Evolutionary conservation across 176 grass and related monocot genomes (phyloP).

Genomic region (Chrysopogon serrulatus): DNA sequence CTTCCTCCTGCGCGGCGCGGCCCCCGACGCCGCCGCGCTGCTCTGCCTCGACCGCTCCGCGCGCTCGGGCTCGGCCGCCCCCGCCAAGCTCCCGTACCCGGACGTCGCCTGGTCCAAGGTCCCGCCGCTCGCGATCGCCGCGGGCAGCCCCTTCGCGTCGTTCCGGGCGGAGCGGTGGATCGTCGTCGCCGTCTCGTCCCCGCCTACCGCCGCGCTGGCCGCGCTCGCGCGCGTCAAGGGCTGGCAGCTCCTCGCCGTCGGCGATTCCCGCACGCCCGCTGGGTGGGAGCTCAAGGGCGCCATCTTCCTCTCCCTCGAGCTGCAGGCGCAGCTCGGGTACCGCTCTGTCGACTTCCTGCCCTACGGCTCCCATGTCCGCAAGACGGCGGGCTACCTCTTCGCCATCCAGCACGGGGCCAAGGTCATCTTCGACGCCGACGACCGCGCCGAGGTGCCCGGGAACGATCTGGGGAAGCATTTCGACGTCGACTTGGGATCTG

Average conservation of each 20-base stretch:
- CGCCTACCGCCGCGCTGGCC: constrained; percentile 60
- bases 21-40: constrained; percentile 61
- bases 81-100: constrained; percentile 60
- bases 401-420: constrained; percentile 95
- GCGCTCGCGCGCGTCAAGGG: constrained; percentile 70
- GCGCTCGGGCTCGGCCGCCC: background rate
- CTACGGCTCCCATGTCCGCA: constrained; percentile 84
- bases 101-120: constrained; percentile 63
- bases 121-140: constrained; percentile 39
- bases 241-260: constrained; percentile 92
- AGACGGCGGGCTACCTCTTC: constrained; percentile 88
- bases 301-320: constrained; percentile 92
- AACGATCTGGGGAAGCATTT: constrained; percentile 80
- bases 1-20: constrained; percentile 83
- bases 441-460: constrained; percentile 79
- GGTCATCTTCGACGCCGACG: constrained; percentile 89
- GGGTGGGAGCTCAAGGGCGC: constrained; percentile 93
- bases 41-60: constrained; percentile 71
- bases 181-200: constrained; percentile 73
- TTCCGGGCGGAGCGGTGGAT: constrained; percentile 95
- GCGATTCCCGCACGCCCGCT: constrained; percentile 74
- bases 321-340: constrained; percentile 87
- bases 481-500: constrained; percentile 73
- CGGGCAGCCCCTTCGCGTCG: constrained; percentile 39
- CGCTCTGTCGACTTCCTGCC: constrained; percentile 92